Evolutionary conservation across 2,329 filamentous ascomycete genomes (phyloP).

Genomic region (Bipolaris cookei): DNA sequence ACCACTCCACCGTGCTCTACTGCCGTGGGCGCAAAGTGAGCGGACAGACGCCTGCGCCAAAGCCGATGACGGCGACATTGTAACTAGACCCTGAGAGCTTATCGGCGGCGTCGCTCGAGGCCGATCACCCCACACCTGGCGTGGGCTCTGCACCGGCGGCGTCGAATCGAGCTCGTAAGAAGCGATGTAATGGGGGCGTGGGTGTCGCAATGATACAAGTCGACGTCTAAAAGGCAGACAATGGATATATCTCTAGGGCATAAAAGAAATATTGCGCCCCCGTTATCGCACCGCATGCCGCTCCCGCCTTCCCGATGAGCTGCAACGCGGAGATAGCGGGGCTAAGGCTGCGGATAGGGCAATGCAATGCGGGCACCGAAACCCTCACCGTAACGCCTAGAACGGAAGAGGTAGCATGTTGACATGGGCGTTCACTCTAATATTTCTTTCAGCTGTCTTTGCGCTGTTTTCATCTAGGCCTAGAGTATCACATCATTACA

Average conservation of each 20-base stretch:
- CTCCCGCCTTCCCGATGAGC: slow-evolving; percentile 8
- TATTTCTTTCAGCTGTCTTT: slow-evolving; percentile 20
- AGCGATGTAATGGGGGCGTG: slow-evolving; percentile 16
- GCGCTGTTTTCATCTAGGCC: slow-evolving; percentile 31
- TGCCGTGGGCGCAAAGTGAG: slow-evolving; percentile 25
- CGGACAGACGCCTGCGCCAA: slow-evolving; percentile 22
- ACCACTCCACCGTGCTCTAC: slow-evolving; percentile 15
- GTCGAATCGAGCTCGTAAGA: slow-evolving; percentile 9
- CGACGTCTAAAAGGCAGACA: slow-evolving; percentile 11
- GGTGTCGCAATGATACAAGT: not conserved
- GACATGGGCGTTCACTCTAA: slow-evolving; percentile 13
- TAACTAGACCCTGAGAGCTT: slow-evolving; percentile 31
- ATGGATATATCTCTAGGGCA: not conserved
- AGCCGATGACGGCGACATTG: slow-evolving; percentile 48
- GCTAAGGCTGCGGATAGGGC: slow-evolving; percentile 15
- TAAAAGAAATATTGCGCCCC: slow-evolving; percentile 11
- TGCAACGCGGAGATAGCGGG: slow-evolving; percentile 17
- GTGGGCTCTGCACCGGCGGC: slow-evolving; percentile 23
- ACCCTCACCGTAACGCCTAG: slow-evolving; percentile 3
- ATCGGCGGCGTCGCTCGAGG: slow-evolving; percentile 28
- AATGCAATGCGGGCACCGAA: slow-evolving; percentile 13
- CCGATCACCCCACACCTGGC: slow-evolving; percentile 30
- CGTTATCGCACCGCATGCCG: slow-evolving; percentile 22
- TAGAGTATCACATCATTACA: slow-evolving; percentile 32
- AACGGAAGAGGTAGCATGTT: not conserved